Conservation (phyloP, 2,329 filamentous ascomycete species). For the Xylaria sp. region DNA sequence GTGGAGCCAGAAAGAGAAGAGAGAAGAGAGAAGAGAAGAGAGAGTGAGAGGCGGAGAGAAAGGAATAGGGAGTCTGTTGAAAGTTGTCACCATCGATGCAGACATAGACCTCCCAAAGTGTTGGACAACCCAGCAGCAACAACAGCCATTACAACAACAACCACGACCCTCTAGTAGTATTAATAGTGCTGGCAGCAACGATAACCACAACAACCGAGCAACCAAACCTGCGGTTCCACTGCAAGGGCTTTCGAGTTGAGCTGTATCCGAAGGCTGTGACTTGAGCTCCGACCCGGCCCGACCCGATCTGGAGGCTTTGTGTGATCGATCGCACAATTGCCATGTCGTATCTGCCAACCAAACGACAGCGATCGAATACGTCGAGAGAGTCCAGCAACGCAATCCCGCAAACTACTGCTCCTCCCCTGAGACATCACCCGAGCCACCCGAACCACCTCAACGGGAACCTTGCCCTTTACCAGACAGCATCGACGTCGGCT, state of each 20-base stretch:
- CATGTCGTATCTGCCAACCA: constrained; percentile 43
- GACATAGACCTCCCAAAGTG: constrained; percentile 15
- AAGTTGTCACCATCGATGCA: neutral
- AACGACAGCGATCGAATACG: constrained; percentile 44
- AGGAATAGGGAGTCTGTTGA: neutral
- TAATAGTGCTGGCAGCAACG: neutral
- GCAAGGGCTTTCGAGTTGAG: neutral
- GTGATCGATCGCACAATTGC: constrained; percentile 34
- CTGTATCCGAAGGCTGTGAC: constrained; percentile 14
- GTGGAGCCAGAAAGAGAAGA: neutral
- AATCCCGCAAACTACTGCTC: constrained; percentile 42
- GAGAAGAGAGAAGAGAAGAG: neutral
- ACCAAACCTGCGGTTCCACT: neutral
- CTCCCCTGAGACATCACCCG: constrained; percentile 38
- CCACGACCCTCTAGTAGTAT: neutral
- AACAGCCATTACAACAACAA: constrained; percentile 1
- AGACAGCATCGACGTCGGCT: constrained; percentile 23
- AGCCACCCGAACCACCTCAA: constrained; percentile 27
- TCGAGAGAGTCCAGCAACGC: constrained; percentile 42
- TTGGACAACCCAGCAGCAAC: constrained; percentile 2
- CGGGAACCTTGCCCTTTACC: constrained; percentile 29
- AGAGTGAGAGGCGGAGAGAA: neutral
- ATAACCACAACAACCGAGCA: neutral
- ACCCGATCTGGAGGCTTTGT: constrained; percentile 11
- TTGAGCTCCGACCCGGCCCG: neutral